Conservation (phyloP, 768 basidiomycete species). For the Dioszegia hungarica region DNA sequence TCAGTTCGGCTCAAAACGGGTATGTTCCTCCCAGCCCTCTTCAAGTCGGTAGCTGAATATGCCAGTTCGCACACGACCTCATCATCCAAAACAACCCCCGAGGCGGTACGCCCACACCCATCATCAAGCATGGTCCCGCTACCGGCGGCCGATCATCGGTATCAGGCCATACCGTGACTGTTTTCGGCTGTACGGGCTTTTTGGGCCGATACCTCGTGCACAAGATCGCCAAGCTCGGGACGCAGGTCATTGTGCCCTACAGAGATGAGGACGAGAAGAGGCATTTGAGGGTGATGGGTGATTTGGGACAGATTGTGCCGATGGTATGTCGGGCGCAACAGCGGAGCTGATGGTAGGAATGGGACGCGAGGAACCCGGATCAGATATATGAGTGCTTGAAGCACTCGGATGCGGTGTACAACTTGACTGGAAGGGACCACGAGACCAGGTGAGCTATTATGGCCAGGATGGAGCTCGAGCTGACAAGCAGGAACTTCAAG, state of each 20-base stretch:
- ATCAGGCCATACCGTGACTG: slow-evolving; percentile 87
- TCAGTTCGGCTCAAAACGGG: slow-evolving; percentile 18
- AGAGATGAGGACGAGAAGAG: slow-evolving; percentile 90
- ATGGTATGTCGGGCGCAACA: slow-evolving; percentile 57
- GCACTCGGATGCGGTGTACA: slow-evolving; percentile 95
- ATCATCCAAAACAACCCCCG: slow-evolving; percentile 28
- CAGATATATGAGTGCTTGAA: slow-evolving; percentile 90
- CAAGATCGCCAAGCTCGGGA: slow-evolving; percentile 91
- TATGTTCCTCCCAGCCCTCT: slow-evolving; percentile 5
- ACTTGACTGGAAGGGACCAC: slow-evolving; percentile 87
- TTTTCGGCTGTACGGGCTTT: slow-evolving; percentile 95
- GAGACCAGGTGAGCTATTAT: slow-evolving; percentile 71
- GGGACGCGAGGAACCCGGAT: slow-evolving; percentile 83
- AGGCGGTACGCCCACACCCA: slow-evolving; percentile 50
- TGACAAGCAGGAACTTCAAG: slow-evolving; percentile 70
- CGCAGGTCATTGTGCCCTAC: slow-evolving; percentile 90
- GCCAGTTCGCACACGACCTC: slow-evolving; percentile 45
- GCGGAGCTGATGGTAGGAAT: slow-evolving; percentile 61
- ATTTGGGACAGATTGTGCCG: slow-evolving; percentile 91
- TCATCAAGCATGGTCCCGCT: slow-evolving; percentile 67
- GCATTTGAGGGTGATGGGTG: slow-evolving; percentile 86
- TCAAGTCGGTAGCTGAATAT: slow-evolving; percentile 1
- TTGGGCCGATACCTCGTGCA: slow-evolving; percentile 88
- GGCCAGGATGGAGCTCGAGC: neutral
- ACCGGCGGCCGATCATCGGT: slow-evolving; percentile 65